Evolutionary conservation across 306 rosid species (phyloP), one percentile per base, ranked within the genome.

Genomic region (Glycine tomentella): DNA sequence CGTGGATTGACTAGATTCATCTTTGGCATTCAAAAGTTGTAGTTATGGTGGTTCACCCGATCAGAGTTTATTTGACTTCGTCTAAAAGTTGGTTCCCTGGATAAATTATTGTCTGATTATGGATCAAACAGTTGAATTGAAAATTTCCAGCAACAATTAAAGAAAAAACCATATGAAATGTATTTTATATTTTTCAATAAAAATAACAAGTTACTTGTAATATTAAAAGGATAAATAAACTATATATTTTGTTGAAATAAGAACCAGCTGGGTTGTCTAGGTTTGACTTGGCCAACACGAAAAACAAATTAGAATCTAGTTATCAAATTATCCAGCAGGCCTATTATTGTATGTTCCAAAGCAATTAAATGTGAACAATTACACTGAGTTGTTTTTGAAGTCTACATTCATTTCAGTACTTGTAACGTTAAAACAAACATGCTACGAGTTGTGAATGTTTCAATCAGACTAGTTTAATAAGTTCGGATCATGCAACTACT

Each of bases 351-450:
- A 59, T 59, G 40, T 61, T 31, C 67, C 3, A 10, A 61, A 61
- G 44, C 44, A 11, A 7, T 7, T 55, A 55, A 55, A 59, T 25
- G n/a, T 31, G 67, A 61, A 61, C 16, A 61, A 61, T 31, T 61
- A 61, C 16, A 61, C 16, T 63, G 69, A 33, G 69, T 63, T 33
- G 46, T 12, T 63, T 58, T 63, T 62, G 45, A 62, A 34, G 69
- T 62, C 45, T 34, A 13, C 10, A 1, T 63, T 33, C 9, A 61
- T 31, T 61, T 33, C 9, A 62, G 68, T 31, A 33, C 7, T 62
- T 11, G 3, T 12, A 11, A 63, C 16, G 16, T 33, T 62, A 36
- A 64, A 64, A 64, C 48, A 64, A 13, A 64, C 48, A 64, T 64
- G 69, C 69, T 64, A 34, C 14, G 10, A 64, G 20, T 64, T 36